These are phyloP conservation scores for Crithidia sp. DNA, from an alignment of 208 protist genomes.

Conservation along the genomic window DNA sequence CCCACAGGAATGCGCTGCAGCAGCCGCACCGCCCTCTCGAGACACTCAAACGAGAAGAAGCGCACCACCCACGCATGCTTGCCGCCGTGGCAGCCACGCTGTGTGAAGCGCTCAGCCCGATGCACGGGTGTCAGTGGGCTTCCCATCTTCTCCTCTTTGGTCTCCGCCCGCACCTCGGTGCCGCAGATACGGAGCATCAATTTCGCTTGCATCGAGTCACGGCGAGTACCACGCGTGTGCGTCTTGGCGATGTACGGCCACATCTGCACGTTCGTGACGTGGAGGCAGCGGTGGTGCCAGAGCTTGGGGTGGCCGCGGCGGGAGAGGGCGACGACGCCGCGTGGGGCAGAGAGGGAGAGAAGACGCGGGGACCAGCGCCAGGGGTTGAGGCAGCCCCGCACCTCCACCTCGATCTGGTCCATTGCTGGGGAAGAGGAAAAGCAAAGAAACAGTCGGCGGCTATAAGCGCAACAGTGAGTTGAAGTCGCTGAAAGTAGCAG, in stretches of 20 bases:
- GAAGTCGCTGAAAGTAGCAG: not conserved
- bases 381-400: constrained; percentile 6
- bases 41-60: constrained; percentile 2
- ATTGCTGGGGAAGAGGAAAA: not conserved
- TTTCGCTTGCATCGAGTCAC: not conserved
- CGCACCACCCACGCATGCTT: not conserved
- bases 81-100: too few relatives aligned
- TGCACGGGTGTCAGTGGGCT: not conserved
- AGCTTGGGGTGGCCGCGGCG: not conserved
- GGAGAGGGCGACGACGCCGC: constrained; percentile 1
- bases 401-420: constrained; percentile 6
- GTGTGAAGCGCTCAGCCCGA: not conserved
- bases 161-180: not conserved
- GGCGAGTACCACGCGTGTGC: not conserved
- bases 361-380: constrained; percentile 1
- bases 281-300: constrained; percentile 1
- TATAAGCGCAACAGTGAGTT: not conserved
- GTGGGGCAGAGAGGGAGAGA: not conserved
- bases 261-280: not conserved
- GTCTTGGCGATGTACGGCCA: not conserved
- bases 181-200: not conserved
- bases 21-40: constrained; percentile 6
- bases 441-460: not conserved
- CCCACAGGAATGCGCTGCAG: not conserved
- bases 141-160: not conserved